A percentile compares a stretch with the other conserved stretches of the same genome.
These are phyloP conservation scores for Microsporum ferrugineum DNA, from an alignment of 2,329 filamentous ascomycete genomes.

Conservation along the genomic window DNA sequence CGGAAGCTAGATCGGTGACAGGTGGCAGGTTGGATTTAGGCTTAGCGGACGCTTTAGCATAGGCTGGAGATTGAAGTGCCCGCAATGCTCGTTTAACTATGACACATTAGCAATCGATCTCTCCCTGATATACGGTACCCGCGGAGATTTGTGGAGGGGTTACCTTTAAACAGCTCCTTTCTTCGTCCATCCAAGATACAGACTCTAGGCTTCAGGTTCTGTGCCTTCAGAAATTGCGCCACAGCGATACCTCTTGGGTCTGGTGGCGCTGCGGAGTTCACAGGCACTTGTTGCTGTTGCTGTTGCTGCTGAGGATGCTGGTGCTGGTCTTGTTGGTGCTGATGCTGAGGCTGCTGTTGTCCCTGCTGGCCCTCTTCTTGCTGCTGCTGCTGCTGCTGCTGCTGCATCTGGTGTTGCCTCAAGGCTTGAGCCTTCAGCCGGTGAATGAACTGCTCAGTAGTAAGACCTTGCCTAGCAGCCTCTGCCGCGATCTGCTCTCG, in stretches of 20 bases:
- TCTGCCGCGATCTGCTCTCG: conserved; percentile 36
- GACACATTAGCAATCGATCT: neutral
- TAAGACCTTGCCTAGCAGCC: conserved; percentile 41
- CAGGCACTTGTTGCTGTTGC: conserved; percentile 36
- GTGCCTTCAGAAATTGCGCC: conserved; percentile 71
- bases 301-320: conserved; percentile 20
- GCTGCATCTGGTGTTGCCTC: conserved; percentile 27
- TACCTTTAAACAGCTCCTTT: conserved; percentile 96
- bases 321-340: neutral
- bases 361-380: conserved; percentile 15
- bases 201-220: conserved; percentile 79
- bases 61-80: conserved; percentile 76
- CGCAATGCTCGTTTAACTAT: conserved; percentile 91
- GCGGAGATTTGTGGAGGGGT: conserved; percentile 3
- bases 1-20: conserved; percentile 74
- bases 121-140: neutral
- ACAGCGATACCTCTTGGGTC: conserved; percentile 82
- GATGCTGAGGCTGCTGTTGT: conserved; percentile 13
- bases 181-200: conserved; percentile 91
- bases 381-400: conserved; percentile 30
- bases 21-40: conserved; percentile 84
- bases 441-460: conserved; percentile 40
- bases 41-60: conserved; percentile 68
- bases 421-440: conserved; percentile 27
- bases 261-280: conserved; percentile 49